Evolutionary conservation across 176 grass and related monocot genomes (phyloP), one percentile per base, ranked within the genome.

Genomic region (Cymbopogon citratus): DNA sequence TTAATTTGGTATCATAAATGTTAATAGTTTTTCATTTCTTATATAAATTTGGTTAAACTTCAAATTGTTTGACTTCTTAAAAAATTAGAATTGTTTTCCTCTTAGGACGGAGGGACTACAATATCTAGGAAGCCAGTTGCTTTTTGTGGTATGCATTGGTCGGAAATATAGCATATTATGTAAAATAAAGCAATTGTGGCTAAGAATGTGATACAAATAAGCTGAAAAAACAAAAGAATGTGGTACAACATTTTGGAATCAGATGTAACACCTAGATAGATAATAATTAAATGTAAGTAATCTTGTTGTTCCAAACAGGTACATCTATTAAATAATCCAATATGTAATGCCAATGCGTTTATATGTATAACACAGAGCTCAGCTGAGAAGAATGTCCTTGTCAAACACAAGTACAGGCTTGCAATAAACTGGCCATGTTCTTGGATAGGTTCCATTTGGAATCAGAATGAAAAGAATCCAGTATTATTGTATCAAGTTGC

Each of bases 371-470:
- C n/a, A 19, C 46, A 14, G 8, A 70, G 52, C 14, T 69, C 63
- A 10, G 27, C 11, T 5, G 51, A 45, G 28, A 36, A 72, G 29
- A 54, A 39, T 41, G 4, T 72, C 29, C 19, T 38, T 52, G 66
- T 63, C 67, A 60, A 79, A 71, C 36, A 52, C 21, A 61, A 28
- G 67, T 18, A 62, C 39, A 61, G 71, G 41, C 41, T 79, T 61
- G 29, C 75, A 79, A 79, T 72, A 63, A 71, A 52, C 40, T 73
- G 67, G 14, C 67, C 83, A 64, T 66, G 81, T 54, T 83, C 71
- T 75, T 66, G 46, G 6, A 52, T 38, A 21, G 27, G 39, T 63
- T 48, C 69, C 39, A 48, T 52, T 49, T 65, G 70, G 57, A 8
- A 5, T 52, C 8, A 74, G 43, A 49, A 74, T 19, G 36, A 27